Evolutionary conservation across 1,284 basidiomycete species (phyloP).

Genomic region (Pseudomicrostroma phylloplanum): DNA sequence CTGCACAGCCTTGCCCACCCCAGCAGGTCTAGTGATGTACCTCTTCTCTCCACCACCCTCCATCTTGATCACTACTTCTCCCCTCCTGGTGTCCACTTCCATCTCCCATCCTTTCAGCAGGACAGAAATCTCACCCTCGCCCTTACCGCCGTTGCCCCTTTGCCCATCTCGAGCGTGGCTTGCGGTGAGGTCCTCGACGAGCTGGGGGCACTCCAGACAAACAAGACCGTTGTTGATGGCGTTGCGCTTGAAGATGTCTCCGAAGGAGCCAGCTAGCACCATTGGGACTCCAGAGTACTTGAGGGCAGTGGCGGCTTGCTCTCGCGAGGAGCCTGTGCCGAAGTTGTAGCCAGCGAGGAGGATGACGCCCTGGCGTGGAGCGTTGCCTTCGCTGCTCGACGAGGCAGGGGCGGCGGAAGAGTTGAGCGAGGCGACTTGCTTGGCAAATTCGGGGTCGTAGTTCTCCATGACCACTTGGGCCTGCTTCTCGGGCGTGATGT

Average conservation of each 20-base stretch:
- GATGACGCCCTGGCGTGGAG: conserved; percentile 62
- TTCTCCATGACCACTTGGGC: conserved; percentile 96
- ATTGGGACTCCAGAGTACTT: conserved; percentile 87
- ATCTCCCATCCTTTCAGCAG: conserved; percentile 28
- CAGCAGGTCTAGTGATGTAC: conserved; percentile 41
- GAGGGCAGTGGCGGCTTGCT: conserved; percentile 95
- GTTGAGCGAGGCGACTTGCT: conserved; percentile 63
- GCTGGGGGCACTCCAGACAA: conserved; percentile 82
- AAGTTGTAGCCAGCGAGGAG: conserved; percentile 96
- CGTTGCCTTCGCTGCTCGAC: conserved; percentile 4
- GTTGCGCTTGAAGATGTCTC: conserved; percentile 98
- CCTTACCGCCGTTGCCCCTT: conserved; percentile 56
- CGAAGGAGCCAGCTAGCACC: conserved; percentile 92
- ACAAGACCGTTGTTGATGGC: conserved; percentile 98
- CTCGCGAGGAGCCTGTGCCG: conserved; percentile 94
- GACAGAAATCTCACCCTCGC: conserved; percentile 36
- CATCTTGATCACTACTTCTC: conserved; percentile 20
- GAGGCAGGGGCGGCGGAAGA: conserved; percentile 5
- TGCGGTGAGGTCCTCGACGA: conserved; percentile 76
- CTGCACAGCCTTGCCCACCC: conserved; percentile 46
- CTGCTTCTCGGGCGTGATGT: conserved; percentile 89
- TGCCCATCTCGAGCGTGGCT: conserved; percentile 66
- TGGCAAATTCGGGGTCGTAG: conserved; percentile 84
- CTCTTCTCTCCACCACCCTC: conserved; percentile 8
- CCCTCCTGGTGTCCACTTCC: conserved; percentile 27